Percentiles rank a stretch among this genome's conserved stretches.
Conservation (phyloP, 495 filamentous ascomycete genomes). For the Aspergillus sclerotiicarbonarius region DNA sequence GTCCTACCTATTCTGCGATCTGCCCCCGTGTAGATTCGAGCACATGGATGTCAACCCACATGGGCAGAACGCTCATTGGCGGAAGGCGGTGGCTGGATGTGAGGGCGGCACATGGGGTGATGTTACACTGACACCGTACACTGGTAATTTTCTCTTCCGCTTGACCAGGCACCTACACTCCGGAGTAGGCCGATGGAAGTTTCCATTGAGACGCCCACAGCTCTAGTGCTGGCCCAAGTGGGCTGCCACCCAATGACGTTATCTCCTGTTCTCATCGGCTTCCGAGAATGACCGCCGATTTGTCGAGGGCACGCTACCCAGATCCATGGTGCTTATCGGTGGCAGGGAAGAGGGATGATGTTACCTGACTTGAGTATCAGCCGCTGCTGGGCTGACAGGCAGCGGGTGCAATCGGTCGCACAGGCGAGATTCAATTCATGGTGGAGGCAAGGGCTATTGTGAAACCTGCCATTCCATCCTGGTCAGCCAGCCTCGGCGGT, state of each 20-base stretch:
- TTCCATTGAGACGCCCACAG: background rate
- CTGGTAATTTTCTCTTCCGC: background rate
- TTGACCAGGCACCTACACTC: background rate
- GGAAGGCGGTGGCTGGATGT: background rate
- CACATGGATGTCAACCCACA: background rate
- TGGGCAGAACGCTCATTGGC: background rate
- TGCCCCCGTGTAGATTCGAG: background rate
- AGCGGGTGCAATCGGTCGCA: background rate
- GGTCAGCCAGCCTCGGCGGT: background rate
- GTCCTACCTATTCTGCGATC: background rate
- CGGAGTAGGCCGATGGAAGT: background rate
- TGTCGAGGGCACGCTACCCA: background rate
- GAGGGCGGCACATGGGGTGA: constrained; percentile 6
- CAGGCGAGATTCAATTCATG: background rate
- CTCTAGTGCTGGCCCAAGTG: background rate
- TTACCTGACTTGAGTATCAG: background rate
- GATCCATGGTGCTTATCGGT: background rate
- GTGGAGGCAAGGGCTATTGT: background rate
- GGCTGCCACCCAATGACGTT: background rate
- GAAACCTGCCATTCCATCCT: background rate
- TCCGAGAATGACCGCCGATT: background rate
- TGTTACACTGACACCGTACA: background rate
- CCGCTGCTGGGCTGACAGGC: background rate
- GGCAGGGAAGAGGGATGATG: background rate
- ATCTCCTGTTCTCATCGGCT: background rate